A percentile compares a stretch with the other conserved stretches of the same genome.
Conservation (phyloP, 768 basidiomycete species). For the Pleurotus ostreatus region DNA sequence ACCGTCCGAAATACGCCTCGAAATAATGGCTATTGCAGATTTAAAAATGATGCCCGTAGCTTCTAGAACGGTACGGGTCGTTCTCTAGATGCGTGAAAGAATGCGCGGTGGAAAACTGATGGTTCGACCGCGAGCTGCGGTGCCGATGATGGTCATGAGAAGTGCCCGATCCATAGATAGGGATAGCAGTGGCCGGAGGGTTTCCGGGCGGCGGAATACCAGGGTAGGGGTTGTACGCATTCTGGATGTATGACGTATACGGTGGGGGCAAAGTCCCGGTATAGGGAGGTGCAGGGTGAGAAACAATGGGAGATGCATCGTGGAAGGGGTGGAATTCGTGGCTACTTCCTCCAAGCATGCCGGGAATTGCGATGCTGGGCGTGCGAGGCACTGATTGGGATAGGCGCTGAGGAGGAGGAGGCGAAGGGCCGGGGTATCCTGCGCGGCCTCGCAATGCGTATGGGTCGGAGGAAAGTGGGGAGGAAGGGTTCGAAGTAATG, state of each 20-base stretch:
- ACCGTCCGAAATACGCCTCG: not conserved
- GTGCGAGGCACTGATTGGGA: conserved; percentile 5
- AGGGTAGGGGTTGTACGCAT: not conserved
- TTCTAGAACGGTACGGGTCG: conserved; percentile 5
- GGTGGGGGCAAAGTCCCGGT: not conserved
- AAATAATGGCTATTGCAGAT: not conserved
- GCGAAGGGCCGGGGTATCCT: not conserved
- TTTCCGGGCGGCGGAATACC: conserved; percentile 1
- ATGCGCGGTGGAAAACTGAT: not conserved
- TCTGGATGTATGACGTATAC: conserved; percentile 1
- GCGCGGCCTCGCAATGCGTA: conserved; percentile 2
- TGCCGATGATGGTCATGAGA: not conserved
- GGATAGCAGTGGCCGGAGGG: not conserved
- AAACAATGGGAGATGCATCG: conserved; percentile 6
- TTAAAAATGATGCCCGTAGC: conserved; percentile 6
- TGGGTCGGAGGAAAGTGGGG: conserved; percentile 1
- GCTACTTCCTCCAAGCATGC: not conserved
- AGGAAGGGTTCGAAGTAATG: not conserved
- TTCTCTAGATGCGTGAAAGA: conserved; percentile 7
- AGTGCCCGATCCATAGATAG: not conserved
- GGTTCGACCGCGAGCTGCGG: not conserved
- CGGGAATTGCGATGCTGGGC: conserved; percentile 5
- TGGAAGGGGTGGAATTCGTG: conserved; percentile 3
- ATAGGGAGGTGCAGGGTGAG: conserved; percentile 3
- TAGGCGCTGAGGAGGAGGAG: not conserved